Conservation (phyloP, 2,329 filamentous ascomycete species). For the Conoideocrella luteorostrata region DNA sequence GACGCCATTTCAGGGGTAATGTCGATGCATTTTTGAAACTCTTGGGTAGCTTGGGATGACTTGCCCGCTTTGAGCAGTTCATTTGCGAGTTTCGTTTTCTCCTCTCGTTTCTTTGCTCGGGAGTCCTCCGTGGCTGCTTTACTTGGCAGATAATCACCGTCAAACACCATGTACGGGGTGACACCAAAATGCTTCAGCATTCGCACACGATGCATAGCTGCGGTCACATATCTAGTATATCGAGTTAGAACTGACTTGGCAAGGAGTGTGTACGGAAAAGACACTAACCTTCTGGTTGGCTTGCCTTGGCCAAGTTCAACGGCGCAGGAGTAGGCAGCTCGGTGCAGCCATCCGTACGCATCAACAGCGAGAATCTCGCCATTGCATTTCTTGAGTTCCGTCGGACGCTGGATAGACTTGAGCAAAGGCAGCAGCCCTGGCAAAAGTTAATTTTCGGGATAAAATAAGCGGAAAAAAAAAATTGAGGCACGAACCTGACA, state of each 20-base stretch:
- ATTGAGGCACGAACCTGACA: slow-evolving; percentile 24
- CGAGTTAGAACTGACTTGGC: slow-evolving; percentile 4
- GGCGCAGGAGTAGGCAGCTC: slow-evolving; percentile 83
- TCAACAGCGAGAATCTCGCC: slow-evolving; percentile 92
- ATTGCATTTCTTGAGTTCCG: slow-evolving; percentile 75
- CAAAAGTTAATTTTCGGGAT: slow-evolving; percentile 24
- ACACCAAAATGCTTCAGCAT: slow-evolving; percentile 94
- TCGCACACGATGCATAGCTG: slow-evolving; percentile 79
- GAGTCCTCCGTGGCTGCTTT: slow-evolving; percentile 82
- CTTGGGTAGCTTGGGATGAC: slow-evolving; percentile 68
- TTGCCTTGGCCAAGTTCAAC: slow-evolving; percentile 84
- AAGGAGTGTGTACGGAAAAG: neutral
- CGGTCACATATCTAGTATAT: slow-evolving; percentile 70
- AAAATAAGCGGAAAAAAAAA: neutral
- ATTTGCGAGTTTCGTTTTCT: slow-evolving; percentile 68
- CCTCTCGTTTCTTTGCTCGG: slow-evolving; percentile 66
- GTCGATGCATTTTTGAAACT: slow-evolving; percentile 92
- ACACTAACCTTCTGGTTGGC: slow-evolving; percentile 73
- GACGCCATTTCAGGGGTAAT: slow-evolving; percentile 95
- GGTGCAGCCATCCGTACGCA: slow-evolving; percentile 96
- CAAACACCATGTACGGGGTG: slow-evolving; percentile 92
- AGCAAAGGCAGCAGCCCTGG: slow-evolving; percentile 76
- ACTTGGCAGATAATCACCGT: slow-evolving; percentile 90
- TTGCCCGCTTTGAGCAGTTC: slow-evolving; percentile 80
- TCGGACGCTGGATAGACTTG: slow-evolving; percentile 91